Evolutionary conservation across 192 early-diverging fungal species (phyloP).

Genomic region (Spizellomyces punctatus): DNA sequence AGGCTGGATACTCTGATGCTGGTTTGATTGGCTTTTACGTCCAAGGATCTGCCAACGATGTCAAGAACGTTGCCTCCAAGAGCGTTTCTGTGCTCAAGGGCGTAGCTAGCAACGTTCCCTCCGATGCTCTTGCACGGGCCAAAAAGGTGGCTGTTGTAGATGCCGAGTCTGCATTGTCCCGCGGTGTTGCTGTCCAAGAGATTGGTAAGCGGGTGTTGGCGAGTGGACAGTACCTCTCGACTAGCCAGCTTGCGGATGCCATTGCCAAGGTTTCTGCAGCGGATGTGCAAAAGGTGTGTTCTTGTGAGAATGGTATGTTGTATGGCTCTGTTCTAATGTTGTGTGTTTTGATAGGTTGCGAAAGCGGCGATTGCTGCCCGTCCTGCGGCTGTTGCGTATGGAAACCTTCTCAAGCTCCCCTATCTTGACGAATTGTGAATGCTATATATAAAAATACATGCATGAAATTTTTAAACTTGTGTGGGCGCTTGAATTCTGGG

Average conservation of each 20-base stretch:
- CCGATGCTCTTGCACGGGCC: conserved; percentile 42
- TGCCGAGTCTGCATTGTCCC: conserved; percentile 35
- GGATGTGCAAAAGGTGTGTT: conserved; percentile 64
- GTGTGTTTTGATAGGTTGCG: conserved; percentile 44
- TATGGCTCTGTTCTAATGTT: neutral
- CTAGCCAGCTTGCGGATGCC: conserved; percentile 59
- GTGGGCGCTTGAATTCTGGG: no score
- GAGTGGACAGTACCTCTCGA: conserved; percentile 35
- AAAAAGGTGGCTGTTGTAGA: conserved; percentile 57
- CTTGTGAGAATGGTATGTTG: neutral
- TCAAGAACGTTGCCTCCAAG: conserved; percentile 42
- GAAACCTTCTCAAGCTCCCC: conserved; percentile 72
- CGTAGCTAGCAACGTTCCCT: conserved; percentile 27
- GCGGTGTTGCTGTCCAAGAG: conserved; percentile 33
- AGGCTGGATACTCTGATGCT: conserved; percentile 85
- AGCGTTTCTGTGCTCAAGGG: conserved; percentile 46
- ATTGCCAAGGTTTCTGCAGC: conserved; percentile 64
- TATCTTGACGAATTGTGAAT: conserved; percentile 69
- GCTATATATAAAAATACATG: neutral
- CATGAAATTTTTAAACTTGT: no score
- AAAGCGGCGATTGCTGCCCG: conserved; percentile 66
- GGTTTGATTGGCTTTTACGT: conserved; percentile 87
- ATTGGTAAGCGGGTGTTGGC: conserved; percentile 39
- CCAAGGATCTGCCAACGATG: conserved; percentile 41
- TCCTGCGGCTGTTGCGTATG: conserved; percentile 77